phyloP scores from a whole-genome alignment of 2,329 filamentous ascomycete species.

The Pestalotiopsis sp. region DNA sequence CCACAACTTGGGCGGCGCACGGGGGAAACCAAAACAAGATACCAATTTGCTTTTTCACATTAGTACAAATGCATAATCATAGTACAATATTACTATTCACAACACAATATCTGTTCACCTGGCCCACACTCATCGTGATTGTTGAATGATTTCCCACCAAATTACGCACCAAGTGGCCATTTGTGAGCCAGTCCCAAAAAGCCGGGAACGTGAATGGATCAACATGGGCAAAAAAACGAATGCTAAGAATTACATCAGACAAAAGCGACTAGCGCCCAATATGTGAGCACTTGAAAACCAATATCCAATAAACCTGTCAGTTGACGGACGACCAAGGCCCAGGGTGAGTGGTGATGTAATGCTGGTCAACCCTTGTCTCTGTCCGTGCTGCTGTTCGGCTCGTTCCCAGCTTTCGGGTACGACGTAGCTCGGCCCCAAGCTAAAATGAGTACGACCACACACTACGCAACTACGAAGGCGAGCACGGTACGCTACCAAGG shows the following conservation, averaged over 20 bases:
- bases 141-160: not conserved
- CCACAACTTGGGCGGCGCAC: not conserved
- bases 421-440: not conserved
- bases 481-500: too few relatives aligned
- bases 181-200: not conserved
- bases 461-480: too few relatives aligned
- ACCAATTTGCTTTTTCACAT: constrained; percentile 10
- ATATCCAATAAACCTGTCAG: not conserved
- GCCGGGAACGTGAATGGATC: not conserved
- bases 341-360: not conserved
- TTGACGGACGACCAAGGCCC: not conserved
- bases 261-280: not conserved
- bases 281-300: not conserved
- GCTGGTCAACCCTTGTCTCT: not conserved
- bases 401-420: not conserved
- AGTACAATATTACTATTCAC: not conserved
- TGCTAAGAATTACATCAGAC: not conserved
- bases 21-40: constrained; percentile 4
- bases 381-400: not conserved
- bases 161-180: too few relatives aligned
- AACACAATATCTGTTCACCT: not conserved
- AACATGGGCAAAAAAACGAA: not conserved
- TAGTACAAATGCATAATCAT: constrained; percentile 1
- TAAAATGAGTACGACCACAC: too few relatives aligned
- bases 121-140: not conserved